Evolutionary conservation across 306 rosid genomes (phyloP).

Genomic region (Castanea crenata): DNA sequence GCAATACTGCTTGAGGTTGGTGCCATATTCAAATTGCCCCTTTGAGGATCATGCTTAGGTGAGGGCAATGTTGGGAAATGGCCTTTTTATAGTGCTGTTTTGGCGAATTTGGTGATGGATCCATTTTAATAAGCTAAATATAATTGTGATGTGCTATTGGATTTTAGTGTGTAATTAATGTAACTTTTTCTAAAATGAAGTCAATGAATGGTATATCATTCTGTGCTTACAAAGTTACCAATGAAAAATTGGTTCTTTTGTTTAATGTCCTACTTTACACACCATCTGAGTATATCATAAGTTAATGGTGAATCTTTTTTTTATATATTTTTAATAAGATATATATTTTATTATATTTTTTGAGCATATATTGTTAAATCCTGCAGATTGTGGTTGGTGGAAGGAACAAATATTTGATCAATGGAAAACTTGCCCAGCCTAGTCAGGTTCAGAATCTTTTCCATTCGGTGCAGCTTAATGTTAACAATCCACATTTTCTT

Average conservation of each 20-base stretch:
- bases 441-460: conserved; percentile 96
- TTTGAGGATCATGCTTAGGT: background rate
- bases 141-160: background rate
- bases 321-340: background rate
- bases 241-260: background rate
- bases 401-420: conserved; percentile 86
- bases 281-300: too few species aligned
- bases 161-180: background rate
- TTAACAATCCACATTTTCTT: conserved; percentile 93
- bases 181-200: background rate
- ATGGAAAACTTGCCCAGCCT: conserved; percentile 98
- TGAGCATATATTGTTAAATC: conserved; percentile 12
- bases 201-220: background rate
- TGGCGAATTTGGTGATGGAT: background rate
- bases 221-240: background rate
- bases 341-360: background rate
- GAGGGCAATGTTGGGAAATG: background rate
- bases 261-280: too few species aligned
- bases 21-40: background rate
- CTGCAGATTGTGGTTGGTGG: conserved; percentile 97
- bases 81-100: background rate
- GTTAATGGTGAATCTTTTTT: too few species aligned
- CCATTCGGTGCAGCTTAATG: conserved; percentile 97
- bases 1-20: background rate
- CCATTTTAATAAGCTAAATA: background rate